Conservation (phyloP, 306 rosid genomes). For the Prinsepia uniflora region DNA sequence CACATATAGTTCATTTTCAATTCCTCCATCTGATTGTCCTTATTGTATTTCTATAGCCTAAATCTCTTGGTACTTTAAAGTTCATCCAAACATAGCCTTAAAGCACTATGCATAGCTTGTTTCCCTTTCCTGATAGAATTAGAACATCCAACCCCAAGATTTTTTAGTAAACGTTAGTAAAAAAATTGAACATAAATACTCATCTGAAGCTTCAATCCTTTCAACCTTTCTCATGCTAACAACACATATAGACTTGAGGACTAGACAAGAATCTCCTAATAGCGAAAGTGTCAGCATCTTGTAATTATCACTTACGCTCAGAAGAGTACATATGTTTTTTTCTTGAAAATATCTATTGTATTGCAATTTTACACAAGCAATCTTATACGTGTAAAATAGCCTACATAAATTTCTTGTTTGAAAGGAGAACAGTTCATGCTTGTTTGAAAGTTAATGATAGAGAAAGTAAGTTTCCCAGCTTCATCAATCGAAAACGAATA, state of each 20-base stretch:
- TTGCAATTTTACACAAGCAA: neutral
- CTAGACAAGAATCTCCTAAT: neutral
- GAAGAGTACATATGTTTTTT: neutral
- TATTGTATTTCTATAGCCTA: no score
- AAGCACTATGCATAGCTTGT: no score
- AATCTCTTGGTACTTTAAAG: no score
- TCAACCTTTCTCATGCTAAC: neutral
- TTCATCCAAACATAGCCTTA: no score
- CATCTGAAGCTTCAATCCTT: neutral
- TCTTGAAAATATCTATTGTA: neutral
- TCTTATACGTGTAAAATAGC: neutral
- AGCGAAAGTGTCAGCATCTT: neutral
- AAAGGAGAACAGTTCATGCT: neutral
- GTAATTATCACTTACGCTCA: neutral
- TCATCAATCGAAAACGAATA: neutral
- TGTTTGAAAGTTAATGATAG: neutral
- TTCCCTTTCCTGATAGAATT: no score
- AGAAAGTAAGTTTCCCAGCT: neutral
- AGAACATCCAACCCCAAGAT: no score
- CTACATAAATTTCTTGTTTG: neutral
- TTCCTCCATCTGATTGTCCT: no score
- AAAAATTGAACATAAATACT: neutral
- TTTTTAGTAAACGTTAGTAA: neutral
- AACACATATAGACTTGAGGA: neutral
- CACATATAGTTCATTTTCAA: no score